Base-by-base conservation (phyloP, 805 yeast genomes). In the Saturnispora saitoi region DNA sequence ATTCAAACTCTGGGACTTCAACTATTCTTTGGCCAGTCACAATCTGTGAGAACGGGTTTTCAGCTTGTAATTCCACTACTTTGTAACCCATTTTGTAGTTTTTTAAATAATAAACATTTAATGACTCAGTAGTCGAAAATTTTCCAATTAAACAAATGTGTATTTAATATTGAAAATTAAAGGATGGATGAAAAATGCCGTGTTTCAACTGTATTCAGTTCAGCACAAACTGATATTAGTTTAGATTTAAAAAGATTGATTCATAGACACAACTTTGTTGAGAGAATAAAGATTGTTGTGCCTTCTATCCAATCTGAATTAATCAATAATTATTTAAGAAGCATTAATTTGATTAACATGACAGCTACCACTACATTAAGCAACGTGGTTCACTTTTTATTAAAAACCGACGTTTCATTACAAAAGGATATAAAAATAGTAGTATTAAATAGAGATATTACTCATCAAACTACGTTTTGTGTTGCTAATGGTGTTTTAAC, bases 11-110 rank as follows among this genome's bases (percentile, higher is more conserved):
- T 0, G 96, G 96, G 6, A 93, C 71, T 50, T 84, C 81, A 11
- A 85, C 86, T 15, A 87, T 80, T 29, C 78, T 76, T 66, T 93
- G 99, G 41, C 80, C 83, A 20, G 77, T 71, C 10, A 93, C 95
- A 47, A 90, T 68, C 17, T 70, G 70, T 2, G 83, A 73, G 56
- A 77, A 87, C 15, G 86, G 83, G 60, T 93, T 93, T 48, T 75
- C 73, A 3, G 67, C 73, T 56, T 80, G 78, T 46, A 68, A 65
- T 39, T 63, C 70, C 42, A 76, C 61, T 42, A 69, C 69, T 52
- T 65, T 68, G 51, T 65, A 74, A 7, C 38, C 44, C 65, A 62
- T 61, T 8, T 37, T 15, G 22, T 45, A 10, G 22, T 17, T 29
- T 26, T 22, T n/a, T 4, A 19, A 37, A 29, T 28, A 26, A 42